These are phyloP conservation scores for Microsporum canis DNA, from an alignment of 2,329 filamentous ascomycete species.

Conservation along the genomic window DNA sequence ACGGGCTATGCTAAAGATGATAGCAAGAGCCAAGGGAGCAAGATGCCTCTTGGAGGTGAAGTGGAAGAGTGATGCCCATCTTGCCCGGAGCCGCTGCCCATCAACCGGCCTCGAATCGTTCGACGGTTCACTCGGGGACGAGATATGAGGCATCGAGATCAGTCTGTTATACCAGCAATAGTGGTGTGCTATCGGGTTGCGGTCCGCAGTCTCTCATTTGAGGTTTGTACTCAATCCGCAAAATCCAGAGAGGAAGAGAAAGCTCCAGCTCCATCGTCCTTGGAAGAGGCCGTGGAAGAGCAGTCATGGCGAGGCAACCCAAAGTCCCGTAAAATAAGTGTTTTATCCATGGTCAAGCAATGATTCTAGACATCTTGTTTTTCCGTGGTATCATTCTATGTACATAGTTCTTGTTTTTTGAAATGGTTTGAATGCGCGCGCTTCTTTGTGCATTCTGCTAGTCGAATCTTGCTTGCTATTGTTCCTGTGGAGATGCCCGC, in stretches of 20 bases:
- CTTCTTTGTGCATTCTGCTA: not conserved
- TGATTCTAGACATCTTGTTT: not conserved
- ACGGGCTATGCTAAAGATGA: slow-evolving; percentile 46
- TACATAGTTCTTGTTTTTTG: not conserved
- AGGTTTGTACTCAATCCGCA: not conserved
- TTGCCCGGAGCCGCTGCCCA: slow-evolving; percentile 9
- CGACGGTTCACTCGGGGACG: not conserved
- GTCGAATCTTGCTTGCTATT: slow-evolving; percentile 3
- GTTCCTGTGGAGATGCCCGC: slow-evolving; percentile 4
- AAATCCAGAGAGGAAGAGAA: not conserved
- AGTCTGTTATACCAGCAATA: not conserved
- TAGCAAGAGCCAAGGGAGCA: slow-evolving; percentile 42
- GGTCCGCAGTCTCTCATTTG: not conserved
- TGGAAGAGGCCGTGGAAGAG: not conserved
- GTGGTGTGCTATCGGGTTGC: not conserved
- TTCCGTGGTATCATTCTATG: not conserved
- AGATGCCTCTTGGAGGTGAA: slow-evolving; percentile 58
- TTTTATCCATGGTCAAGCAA: not conserved
- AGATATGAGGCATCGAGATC: not conserved
- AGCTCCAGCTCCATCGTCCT: not conserved
- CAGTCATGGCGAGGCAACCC: not conserved
- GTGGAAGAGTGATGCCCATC: slow-evolving; percentile 53
- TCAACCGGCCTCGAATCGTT: not conserved
- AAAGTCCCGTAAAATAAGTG: not conserved
- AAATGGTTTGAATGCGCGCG: not conserved